Evolutionary conservation across 768 basidiomycete genomes (phyloP).

Genomic region (Arthromyces matolae): DNA sequence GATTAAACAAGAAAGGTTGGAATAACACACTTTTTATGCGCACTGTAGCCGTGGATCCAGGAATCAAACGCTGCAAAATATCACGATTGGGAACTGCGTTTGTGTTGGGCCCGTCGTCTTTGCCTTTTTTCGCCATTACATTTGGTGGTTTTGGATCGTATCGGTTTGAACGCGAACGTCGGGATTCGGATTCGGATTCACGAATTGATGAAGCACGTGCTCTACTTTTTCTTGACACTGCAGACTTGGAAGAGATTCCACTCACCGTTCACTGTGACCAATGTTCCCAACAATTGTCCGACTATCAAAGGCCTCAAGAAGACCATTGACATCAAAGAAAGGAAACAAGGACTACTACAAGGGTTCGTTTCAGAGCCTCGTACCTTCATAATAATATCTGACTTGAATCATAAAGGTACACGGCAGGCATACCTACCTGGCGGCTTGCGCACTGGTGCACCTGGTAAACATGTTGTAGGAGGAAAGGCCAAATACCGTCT

Average conservation of each 20-base stretch:
- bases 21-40: slow-evolving; percentile 56
- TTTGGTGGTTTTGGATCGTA: neutral
- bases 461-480: slow-evolving; percentile 75
- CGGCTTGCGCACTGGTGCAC: slow-evolving; percentile 83
- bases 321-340: slow-evolving; percentile 77
- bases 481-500: slow-evolving; percentile 81
- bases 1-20: neutral
- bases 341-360: slow-evolving; percentile 98
- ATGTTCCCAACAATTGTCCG: slow-evolving; percentile 72
- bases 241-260: too few species aligned
- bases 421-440: slow-evolving; percentile 81
- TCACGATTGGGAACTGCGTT: slow-evolving; percentile 64
- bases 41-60: slow-evolving; percentile 62
- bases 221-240: slow-evolving; percentile 11
- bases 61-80: slow-evolving; percentile 72
- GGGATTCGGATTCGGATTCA: neutral
- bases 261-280: too few species aligned
- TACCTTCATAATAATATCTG: neutral
- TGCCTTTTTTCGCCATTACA: slow-evolving; percentile 67
- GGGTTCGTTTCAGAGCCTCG: slow-evolving; percentile 44
- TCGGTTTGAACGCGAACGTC: neutral
- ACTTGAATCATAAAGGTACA: slow-evolving; percentile 49
- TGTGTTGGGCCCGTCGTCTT: slow-evolving; percentile 54
- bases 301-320: slow-evolving; percentile 80
- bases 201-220: slow-evolving; percentile 10